These are phyloP conservation scores for Talaromyces marneffei DNA, from an alignment of 2,329 filamentous ascomycete genomes.

Conservation along the genomic window DNA sequence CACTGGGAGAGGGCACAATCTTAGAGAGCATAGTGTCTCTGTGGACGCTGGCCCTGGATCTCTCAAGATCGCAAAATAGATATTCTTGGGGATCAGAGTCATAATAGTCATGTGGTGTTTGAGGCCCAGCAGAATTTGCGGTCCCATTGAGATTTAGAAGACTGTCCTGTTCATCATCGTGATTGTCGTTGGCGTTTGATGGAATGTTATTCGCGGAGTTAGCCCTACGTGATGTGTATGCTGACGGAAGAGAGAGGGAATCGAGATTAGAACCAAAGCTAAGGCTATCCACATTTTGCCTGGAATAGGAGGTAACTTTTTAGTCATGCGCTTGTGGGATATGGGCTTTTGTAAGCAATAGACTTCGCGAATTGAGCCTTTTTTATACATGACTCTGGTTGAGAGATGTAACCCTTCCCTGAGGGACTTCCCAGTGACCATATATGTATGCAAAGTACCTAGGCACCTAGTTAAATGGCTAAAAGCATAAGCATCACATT, in stretches of 20 bases:
- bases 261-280: not conserved
- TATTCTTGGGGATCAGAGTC: not conserved
- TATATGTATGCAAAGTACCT: too few relatives aligned
- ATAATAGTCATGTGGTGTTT: not conserved
- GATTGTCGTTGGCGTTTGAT: too few relatives aligned
- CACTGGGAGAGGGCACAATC: not conserved
- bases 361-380: not conserved
- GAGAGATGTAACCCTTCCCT: not conserved
- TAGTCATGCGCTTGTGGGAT: not conserved
- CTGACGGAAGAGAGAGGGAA: not conserved
- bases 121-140: not conserved
- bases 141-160: not conserved
- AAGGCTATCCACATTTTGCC: not conserved
- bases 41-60: not conserved
- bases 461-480: too few relatives aligned
- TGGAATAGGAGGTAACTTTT: not conserved
- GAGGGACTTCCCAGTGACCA: not conserved
- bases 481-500: too few relatives aligned
- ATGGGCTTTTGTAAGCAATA: not conserved
- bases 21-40: not conserved
- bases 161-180: not conserved
- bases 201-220: too few relatives aligned
- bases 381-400: not conserved
- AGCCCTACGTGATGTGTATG: too few relatives aligned
- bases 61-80: not conserved